A percentile compares a stretch with the other conserved stretches of the same genome.
Evolutionary conservation across 2,329 filamentous ascomycete species (phyloP).

Genomic region (Penicillium carneum): DNA sequence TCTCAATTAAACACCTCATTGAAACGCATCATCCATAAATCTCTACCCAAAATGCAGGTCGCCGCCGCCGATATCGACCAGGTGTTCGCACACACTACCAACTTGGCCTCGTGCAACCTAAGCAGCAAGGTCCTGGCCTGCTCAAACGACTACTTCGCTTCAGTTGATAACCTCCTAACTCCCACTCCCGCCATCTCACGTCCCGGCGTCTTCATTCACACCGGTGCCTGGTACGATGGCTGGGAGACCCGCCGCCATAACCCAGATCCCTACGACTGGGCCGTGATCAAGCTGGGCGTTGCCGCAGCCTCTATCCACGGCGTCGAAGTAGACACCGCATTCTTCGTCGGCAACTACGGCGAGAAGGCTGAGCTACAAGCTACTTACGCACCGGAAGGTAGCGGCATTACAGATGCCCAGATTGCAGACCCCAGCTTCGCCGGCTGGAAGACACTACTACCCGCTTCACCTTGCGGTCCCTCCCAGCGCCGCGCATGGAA

Average conservation of each 20-base stretch:
- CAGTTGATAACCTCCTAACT: slow-evolving; percentile 65
- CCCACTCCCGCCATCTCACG: slow-evolving; percentile 63
- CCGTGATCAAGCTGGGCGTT: slow-evolving; percentile 65
- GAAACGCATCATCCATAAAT: neutral
- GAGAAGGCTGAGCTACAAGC: slow-evolving; percentile 53
- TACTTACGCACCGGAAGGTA: slow-evolving; percentile 32
- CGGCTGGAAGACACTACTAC: slow-evolving; percentile 52
- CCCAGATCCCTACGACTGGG: slow-evolving; percentile 64
- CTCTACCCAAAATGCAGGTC: slow-evolving; percentile 36
- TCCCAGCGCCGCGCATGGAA: slow-evolving; percentile 54
- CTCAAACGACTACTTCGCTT: slow-evolving; percentile 69
- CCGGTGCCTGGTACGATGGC: slow-evolving; percentile 70
- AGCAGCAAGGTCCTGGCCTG: slow-evolving; percentile 63
- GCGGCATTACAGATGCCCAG: slow-evolving; percentile 38
- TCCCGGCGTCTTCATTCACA: slow-evolving; percentile 65
- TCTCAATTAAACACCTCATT: neutral
- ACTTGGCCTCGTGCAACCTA: slow-evolving; percentile 53
- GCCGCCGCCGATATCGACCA: slow-evolving; percentile 60
- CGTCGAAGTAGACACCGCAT: slow-evolving; percentile 55
- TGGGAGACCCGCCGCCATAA: slow-evolving; percentile 71
- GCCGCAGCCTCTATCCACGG: slow-evolving; percentile 50
- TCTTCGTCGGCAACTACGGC: slow-evolving; percentile 57
- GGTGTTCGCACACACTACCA: slow-evolving; percentile 64
- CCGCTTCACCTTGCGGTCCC: slow-evolving; percentile 49
- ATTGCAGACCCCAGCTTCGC: slow-evolving; percentile 44